Conservation (phyloP, 2,329 filamentous ascomycete genomes). For the Falciphora oryzae region DNA sequence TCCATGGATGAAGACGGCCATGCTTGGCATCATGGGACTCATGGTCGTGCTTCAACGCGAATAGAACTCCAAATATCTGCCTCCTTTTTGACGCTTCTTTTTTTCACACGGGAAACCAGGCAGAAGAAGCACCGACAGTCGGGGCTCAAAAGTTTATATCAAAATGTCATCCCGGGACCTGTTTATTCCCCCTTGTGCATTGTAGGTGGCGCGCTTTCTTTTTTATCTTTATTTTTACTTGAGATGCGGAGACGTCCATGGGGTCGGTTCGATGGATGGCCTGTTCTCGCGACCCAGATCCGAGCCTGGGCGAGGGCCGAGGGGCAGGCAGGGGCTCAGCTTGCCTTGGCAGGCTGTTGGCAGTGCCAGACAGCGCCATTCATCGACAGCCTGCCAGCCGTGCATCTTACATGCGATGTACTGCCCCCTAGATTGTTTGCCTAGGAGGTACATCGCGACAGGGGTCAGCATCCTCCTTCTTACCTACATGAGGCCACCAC, state of each 20-base stretch:
- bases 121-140: too few species aligned
- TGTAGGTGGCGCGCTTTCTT: neutral
- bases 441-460: too few species aligned
- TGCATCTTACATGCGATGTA: too few species aligned
- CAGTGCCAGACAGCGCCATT: neutral
- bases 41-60: constrained; percentile 91
- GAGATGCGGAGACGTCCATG: too few species aligned
- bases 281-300: neutral
- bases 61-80: constrained; percentile 31
- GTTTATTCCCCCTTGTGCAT: neutral
- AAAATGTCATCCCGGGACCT: neutral
- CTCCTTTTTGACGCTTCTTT: neutral
- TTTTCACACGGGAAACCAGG: neutral
- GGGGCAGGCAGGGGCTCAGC: neutral
- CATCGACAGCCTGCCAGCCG: too few species aligned
- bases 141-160: neutral
- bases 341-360: neutral
- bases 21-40: constrained; percentile 91
- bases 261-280: too few species aligned
- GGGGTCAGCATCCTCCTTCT: too few species aligned
- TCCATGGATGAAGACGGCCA: constrained; percentile 92
- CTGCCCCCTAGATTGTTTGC: too few species aligned
- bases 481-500: too few species aligned
- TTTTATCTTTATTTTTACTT: too few species aligned
- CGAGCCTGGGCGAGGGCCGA: neutral